Evolutionary conservation across 352 stramenopile genomes (phyloP).

Genomic region (Globisporangium nunn): DNA sequence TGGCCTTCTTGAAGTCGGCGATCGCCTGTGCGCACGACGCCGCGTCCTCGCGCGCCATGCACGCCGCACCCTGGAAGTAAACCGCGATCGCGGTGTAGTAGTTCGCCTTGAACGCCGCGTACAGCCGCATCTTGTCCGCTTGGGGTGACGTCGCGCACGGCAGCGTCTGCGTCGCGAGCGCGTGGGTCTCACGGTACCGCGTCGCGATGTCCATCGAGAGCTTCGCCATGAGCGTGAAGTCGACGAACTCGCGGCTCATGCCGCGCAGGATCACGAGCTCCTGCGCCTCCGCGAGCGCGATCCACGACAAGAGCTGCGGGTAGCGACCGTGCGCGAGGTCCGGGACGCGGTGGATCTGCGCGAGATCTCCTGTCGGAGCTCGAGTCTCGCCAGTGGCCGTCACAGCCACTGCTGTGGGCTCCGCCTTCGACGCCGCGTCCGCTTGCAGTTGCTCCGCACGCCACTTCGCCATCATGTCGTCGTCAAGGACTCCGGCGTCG

Average conservation of each 20-base stretch:
- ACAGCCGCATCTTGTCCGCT: slow-evolving; percentile 34
- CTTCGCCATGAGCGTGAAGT: slow-evolving; percentile 64
- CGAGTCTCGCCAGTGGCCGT: neutral
- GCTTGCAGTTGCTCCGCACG: slow-evolving; percentile 35
- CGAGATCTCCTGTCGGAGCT: slow-evolving; percentile 17
- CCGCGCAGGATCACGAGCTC: slow-evolving; percentile 60
- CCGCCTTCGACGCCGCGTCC: neutral
- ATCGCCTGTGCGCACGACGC: slow-evolving; percentile 44
- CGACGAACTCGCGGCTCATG: slow-evolving; percentile 47
- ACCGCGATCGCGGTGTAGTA: slow-evolving; percentile 53
- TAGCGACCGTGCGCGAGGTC: slow-evolving; percentile 47
- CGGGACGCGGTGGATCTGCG: slow-evolving; percentile 34
- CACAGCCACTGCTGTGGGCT: neutral
- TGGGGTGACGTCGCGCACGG: slow-evolving; percentile 28
- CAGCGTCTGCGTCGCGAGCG: slow-evolving; percentile 22
- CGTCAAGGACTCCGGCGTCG: slow-evolving; percentile 11
- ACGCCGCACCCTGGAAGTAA: slow-evolving; percentile 59
- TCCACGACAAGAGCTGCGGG: slow-evolving; percentile 42
- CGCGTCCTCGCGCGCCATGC: slow-evolving; percentile 47
- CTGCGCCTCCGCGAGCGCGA: slow-evolving; percentile 55
- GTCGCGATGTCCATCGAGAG: slow-evolving; percentile 46
- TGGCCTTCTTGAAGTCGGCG: slow-evolving; percentile 49
- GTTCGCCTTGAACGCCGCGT: slow-evolving; percentile 45
- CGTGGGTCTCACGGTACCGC: slow-evolving; percentile 38
- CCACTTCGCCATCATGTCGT: slow-evolving; percentile 51